Evolutionary conservation across 202 grass and related monocot species (phyloP).

Genomic region (Cymbopogon flexuosus): DNA sequence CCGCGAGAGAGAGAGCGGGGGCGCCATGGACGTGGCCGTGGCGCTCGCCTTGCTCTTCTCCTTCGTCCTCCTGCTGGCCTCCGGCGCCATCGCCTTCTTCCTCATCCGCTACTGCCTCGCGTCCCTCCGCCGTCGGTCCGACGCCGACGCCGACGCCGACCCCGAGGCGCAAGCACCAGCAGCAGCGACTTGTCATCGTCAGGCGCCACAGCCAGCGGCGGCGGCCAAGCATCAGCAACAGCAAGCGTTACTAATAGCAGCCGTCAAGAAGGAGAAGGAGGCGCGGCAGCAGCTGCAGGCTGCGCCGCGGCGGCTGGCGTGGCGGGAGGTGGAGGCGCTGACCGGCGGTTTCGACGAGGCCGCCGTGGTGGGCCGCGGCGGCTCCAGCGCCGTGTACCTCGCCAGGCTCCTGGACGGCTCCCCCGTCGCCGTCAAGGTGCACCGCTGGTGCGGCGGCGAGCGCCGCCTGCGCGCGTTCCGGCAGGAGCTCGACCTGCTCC

Average conservation of each 20-base stretch:
- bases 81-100: slow-evolving; percentile 26
- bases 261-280: neutral
- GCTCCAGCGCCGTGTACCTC: slow-evolving; percentile 79
- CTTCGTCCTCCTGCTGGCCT: slow-evolving; percentile 34
- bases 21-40: slow-evolving; percentile 36
- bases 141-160: neutral
- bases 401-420: slow-evolving; percentile 17
- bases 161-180: neutral
- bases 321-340: slow-evolving; percentile 52
- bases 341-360: slow-evolving; percentile 59
- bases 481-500: slow-evolving; percentile 83
- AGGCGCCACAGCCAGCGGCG: neutral
- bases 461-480: slow-evolving; percentile 51
- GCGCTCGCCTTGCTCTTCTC: slow-evolving; percentile 37
- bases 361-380: slow-evolving; percentile 64
- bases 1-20: neutral
- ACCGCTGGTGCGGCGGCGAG: slow-evolving; percentile 55
- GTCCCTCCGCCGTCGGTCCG: neutral
- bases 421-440: slow-evolving; percentile 55
- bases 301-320: too few relatives aligned
- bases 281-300: too few relatives aligned
- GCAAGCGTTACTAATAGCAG: neutral
- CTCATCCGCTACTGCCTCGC: slow-evolving; percentile 24
- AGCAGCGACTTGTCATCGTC: too few relatives aligned
- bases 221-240: neutral